phyloP scores from a whole-genome alignment of 345 rosid species.

The Gossypium longicalyx region DNA sequence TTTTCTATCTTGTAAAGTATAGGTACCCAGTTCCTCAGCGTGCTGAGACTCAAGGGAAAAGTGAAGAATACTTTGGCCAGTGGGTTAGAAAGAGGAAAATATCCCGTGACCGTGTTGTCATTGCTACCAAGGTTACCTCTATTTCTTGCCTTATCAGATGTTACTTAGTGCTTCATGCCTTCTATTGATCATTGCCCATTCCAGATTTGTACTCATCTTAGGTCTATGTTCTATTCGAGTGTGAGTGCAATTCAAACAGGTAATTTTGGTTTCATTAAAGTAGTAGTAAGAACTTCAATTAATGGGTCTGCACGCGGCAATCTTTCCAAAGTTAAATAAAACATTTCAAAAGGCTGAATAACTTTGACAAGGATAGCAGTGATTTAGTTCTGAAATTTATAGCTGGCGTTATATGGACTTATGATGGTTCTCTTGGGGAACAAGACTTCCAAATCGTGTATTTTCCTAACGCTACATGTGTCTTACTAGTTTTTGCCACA shows the following conservation, averaged over 20 bases:
- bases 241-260: too few relatives aligned
- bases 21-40: constrained; percentile 79
- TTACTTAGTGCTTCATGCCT: background rate
- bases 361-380: background rate
- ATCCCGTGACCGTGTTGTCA: constrained; percentile 42
- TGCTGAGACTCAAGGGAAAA: constrained; percentile 52
- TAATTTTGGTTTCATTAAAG: background rate
- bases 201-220: background rate
- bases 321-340: background rate
- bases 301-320: background rate
- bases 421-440: background rate
- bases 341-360: background rate
- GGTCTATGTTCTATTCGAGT: background rate
- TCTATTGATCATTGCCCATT: background rate
- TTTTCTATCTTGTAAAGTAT: background rate
- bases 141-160: background rate
- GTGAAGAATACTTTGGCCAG: constrained; percentile 58
- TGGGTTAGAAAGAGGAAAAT: constrained; percentile 52
- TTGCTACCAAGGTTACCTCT: constrained; percentile 47
- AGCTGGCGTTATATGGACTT: background rate
- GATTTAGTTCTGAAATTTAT: background rate
- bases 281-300: background rate
- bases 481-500: background rate
- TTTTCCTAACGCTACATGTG: background rate
- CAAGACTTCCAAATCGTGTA: too few relatives aligned